Conservation (phyloP, 2,329 filamentous ascomycete species). For the Fusarium mundagurra region DNA sequence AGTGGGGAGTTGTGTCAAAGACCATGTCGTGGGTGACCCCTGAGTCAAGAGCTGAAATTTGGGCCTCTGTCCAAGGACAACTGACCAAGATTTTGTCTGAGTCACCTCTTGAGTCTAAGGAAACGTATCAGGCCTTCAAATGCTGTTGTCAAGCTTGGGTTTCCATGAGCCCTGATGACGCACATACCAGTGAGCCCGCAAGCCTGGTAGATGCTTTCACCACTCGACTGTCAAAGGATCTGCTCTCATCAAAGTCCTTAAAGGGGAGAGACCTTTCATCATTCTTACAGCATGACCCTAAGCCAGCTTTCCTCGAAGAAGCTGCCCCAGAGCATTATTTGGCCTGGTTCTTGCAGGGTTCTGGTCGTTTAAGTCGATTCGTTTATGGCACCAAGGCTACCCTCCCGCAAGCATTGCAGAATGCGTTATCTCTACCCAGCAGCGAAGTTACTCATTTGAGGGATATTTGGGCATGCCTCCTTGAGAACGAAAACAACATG, state of each 20-base stretch:
- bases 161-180: conserved; percentile 50
- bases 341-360: conserved; percentile 48
- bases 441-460: conserved; percentile 25
- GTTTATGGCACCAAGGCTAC: conserved; percentile 39
- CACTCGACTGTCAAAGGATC: conserved; percentile 45
- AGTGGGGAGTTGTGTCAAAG: conserved; percentile 53
- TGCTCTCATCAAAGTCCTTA: conserved; percentile 38
- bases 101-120: conserved; percentile 45
- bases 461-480: conserved; percentile 45
- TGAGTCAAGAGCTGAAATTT: conserved; percentile 46
- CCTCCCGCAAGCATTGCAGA: conserved; percentile 41
- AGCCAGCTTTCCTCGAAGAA: conserved; percentile 42
- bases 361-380: conserved; percentile 46
- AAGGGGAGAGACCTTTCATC: conserved; percentile 37
- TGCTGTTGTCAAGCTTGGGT: conserved; percentile 53
- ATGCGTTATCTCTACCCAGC: conserved; percentile 35
- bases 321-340: conserved; percentile 47
- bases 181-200: conserved; percentile 43
- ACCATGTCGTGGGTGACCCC: conserved; percentile 49
- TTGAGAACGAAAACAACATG: conserved; percentile 52
- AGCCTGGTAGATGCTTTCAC: conserved; percentile 49
- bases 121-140: conserved; percentile 54
- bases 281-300: conserved; percentile 17
- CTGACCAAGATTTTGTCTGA: conserved; percentile 48
- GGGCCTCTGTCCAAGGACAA: conserved; percentile 47